phyloP scores from a whole-genome alignment of 176 grass and related monocot genomes.

The Carex kokanica region DNA sequence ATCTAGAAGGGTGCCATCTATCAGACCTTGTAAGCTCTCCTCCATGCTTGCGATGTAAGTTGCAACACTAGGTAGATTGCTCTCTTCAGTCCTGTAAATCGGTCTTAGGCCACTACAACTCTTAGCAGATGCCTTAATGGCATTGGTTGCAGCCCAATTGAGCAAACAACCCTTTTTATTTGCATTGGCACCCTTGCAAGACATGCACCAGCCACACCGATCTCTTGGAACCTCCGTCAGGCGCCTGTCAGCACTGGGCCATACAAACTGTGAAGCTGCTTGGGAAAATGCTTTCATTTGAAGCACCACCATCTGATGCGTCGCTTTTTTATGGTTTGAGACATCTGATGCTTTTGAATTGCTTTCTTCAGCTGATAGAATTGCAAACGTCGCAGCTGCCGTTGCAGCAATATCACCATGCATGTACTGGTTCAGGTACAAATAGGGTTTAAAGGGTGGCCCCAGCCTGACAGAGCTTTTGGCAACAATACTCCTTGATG shows the following conservation, averaged over 20 bases:
- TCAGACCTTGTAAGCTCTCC: slow-evolving; percentile 73
- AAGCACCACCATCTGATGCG: slow-evolving; percentile 41
- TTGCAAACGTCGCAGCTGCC: slow-evolving; percentile 72
- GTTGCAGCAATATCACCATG: slow-evolving; percentile 86
- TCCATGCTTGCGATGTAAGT: slow-evolving; percentile 89
- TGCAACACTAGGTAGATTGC: slow-evolving; percentile 57
- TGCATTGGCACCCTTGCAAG: slow-evolving; percentile 65
- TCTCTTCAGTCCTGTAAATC: slow-evolving; percentile 53
- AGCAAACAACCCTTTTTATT: slow-evolving; percentile 86
- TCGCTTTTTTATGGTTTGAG: slow-evolving; percentile 56
- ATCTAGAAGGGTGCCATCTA: slow-evolving; percentile 60
- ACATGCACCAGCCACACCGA: slow-evolving; percentile 95
- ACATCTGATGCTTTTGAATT: slow-evolving; percentile 46
- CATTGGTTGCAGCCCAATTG: slow-evolving; percentile 70
- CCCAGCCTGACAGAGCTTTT: slow-evolving; percentile 10
- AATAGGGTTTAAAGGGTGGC: slow-evolving; percentile 63
- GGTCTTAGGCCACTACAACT: slow-evolving; percentile 45
- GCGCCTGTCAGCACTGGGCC: slow-evolving; percentile 81
- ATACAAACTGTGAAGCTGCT: slow-evolving; percentile 71
- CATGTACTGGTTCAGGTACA: slow-evolving; percentile 86
- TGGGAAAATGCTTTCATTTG: slow-evolving; percentile 91
- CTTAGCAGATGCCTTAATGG: slow-evolving; percentile 65
- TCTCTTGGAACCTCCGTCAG: slow-evolving; percentile 87
- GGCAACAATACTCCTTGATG: slow-evolving; percentile 4
- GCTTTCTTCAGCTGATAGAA: slow-evolving; percentile 82